phyloP scores from a whole-genome alignment of 768 basidiomycete species.

The Coprinopsis cinerea region DNA sequence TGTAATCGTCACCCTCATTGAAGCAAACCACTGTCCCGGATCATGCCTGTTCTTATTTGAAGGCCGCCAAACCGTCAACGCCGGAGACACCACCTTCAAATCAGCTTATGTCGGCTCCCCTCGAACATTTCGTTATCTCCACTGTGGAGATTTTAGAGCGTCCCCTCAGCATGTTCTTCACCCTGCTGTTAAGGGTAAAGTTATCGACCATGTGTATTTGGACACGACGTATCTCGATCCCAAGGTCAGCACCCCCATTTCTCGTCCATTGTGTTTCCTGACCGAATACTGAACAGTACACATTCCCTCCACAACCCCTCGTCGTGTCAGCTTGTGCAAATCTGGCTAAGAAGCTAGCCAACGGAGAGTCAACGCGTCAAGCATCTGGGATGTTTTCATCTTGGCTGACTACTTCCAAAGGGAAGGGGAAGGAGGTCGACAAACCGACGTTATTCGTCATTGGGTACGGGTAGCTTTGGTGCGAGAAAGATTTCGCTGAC shows the following conservation, averaged over 20 bases:
- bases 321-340: constrained; percentile 92
- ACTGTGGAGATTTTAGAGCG: constrained; percentile 93
- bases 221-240: constrained; percentile 96
- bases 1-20: constrained; percentile 88
- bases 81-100: constrained; percentile 76
- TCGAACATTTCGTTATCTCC: constrained; percentile 79
- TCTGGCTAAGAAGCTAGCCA: constrained; percentile 55
- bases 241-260: constrained; percentile 42
- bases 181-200: constrained; percentile 74
- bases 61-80: constrained; percentile 82
- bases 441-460: constrained; percentile 52
- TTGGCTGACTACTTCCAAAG: constrained; percentile 43
- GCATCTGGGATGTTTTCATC: constrained; percentile 38
- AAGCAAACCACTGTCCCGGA: constrained; percentile 98
- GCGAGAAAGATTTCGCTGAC: background rate
- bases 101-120: constrained; percentile 66
- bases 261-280: background rate
- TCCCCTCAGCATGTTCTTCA: constrained; percentile 85
- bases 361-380: constrained; percentile 30
- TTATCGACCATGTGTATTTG: constrained; percentile 83
- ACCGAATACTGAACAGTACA: constrained; percentile 49
- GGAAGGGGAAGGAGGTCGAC: constrained; percentile 30
- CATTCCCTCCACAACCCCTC: constrained; percentile 91
- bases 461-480: constrained; percentile 42
- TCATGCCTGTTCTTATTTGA: constrained; percentile 93